Evolutionary conservation across 306 rosid genomes (phyloP), one percentile per base, ranked within the genome.

Genomic region (Potentilla sterilis): DNA sequence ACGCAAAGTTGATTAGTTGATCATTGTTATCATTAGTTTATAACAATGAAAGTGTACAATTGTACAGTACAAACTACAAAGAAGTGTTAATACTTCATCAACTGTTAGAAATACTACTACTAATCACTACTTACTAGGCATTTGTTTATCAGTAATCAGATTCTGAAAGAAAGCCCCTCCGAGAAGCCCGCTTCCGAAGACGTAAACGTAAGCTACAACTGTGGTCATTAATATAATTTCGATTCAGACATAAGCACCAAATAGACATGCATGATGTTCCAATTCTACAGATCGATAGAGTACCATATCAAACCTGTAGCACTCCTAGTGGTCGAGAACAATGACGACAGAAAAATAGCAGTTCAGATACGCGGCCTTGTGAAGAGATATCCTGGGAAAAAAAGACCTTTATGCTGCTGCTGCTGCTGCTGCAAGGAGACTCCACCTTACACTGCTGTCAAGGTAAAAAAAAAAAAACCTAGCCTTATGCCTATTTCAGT

Each of bases 291-390:
- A 52, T 14, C 21, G 34, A 9, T 9, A 61, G 19, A 59, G 40
- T 61, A 32, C 6, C 4, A 73, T 46, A 63, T 59, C 88, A 82
- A 83, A 89, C 97, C 96, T 93, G 97, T 81, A 66, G 97, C 96
- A 9, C 96, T 86, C 85, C 84, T 89, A 37, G 87, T 86, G 75
- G 80, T 74, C 71, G 96, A 83, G 79, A 93, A 91, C 85, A 86
- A 21, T 54, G 90, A 78, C 40, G 98, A 89, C 61, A 74, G 51
- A 24, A 85, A 85, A 73, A 80, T 92, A 67, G 90, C 96, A 46
- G 98, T 94, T 85, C 97, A 92, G 83, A 80, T 92, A 75, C 85
- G 85, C 65, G 96, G 97, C 80, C 92, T 94, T 81, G 78, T 52
- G 8, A 94, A 92, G 88, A 88, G 88, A 43, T 92, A 88, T 80